Percentiles rank a stretch among this genome's conserved stretches.
Conservation (phyloP, 495 filamentous ascomycete species). For the Tuber melanosporum region DNA sequence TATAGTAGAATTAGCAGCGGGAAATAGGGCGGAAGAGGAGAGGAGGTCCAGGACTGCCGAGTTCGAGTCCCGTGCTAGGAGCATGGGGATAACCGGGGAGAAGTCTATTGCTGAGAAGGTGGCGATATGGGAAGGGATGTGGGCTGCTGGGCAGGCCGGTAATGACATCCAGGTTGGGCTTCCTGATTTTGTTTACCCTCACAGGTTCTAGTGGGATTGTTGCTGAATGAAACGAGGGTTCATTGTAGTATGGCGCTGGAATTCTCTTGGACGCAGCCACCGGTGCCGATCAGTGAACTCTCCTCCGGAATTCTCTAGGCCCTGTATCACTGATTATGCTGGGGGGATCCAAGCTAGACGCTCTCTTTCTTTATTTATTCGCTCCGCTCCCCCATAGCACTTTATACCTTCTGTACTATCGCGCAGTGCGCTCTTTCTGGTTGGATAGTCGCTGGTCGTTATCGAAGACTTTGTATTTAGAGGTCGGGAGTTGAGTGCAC, state of each 20-base stretch:
- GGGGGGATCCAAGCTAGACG: too few relatives aligned
- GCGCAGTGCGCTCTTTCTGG: too few relatives aligned
- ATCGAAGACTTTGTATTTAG: too few relatives aligned
- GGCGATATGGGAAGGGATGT: not conserved
- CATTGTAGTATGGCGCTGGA: not conserved
- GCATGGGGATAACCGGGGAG: not conserved
- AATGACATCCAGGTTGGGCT: not conserved
- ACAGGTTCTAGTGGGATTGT: not conserved
- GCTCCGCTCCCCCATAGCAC: too few relatives aligned
- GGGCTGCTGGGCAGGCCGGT: not conserved
- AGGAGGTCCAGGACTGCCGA: not conserved
- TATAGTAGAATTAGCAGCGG: not conserved
- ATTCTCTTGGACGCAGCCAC: not conserved
- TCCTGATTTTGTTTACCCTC: not conserved
- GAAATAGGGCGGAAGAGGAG: not conserved
- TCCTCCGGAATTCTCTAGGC: not conserved
- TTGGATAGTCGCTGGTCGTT: too few relatives aligned
- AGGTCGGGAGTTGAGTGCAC: too few relatives aligned
- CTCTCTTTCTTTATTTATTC: too few relatives aligned
- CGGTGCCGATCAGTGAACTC: not conserved
- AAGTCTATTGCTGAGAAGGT: not conserved
- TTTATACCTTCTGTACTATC: too few relatives aligned
- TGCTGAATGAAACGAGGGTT: not conserved
- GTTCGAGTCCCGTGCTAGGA: not conserved
- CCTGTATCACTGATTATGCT: not conserved